Evolutionary conservation across 2,329 filamentous ascomycete genomes (phyloP), one percentile per base, ranked within the genome.

Genomic region (Aschersonia sp.): DNA sequence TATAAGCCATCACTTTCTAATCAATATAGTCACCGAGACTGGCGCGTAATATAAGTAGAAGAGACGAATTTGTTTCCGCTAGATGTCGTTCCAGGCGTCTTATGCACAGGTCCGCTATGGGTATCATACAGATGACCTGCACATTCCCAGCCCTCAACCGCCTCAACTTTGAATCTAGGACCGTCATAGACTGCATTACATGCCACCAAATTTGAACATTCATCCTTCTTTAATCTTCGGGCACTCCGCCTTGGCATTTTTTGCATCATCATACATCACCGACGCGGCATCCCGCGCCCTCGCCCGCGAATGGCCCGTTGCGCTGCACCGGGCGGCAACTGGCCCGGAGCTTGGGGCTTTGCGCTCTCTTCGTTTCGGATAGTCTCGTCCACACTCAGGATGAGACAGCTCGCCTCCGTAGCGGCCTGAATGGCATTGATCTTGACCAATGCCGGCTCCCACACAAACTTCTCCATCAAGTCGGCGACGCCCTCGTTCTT

Each of bases 281-380:
- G 76, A 65, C 86, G 80, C 30, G 92, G 91, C 89, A 97, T 92
- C 38, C 88, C 88, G 49, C 88, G 81, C 53, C 89, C 89, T 56
- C 88, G 74, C 51, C 85, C 86, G 53, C 89, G 77, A 55, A 97
- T 69, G 42, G 89, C 91, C 60, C 91, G 76, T 72, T 97, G 91
- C 9, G 91, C 89, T 29, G 91, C 89, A 55, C 85, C 85, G 1
- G 83, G 82, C 4, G 85, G 85, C 55, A 89, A 77, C 65, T 85
- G 75, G 48, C 80, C 77, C 0, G 91, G 91, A 6, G 80, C 88
- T 66, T 94, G 86, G 30, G 89, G 85, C 65, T 80, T 74, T 58
- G 82, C 77, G 59, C 87, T 94, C 72, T 97, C 89, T 72, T 98
- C 88, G 68, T 98, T 98, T 69, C 82, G 89, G 69, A 98, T 97